Conservation (phyloP, 225 moss, liverwort and hornwort genomes). For the Marchantia polymorpha region DNA sequence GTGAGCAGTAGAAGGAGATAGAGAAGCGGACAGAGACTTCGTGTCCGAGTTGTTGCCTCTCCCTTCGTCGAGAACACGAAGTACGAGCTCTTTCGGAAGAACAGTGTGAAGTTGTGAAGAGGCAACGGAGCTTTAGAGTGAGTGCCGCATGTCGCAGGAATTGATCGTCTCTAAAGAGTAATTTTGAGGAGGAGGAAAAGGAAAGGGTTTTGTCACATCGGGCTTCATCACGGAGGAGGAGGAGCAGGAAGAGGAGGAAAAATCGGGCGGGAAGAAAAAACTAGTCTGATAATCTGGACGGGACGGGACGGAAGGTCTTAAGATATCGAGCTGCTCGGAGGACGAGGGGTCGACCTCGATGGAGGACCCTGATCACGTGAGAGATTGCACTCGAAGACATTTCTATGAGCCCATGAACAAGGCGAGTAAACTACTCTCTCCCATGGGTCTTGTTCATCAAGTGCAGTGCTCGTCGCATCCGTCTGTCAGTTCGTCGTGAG, state of each 20-base stretch:
- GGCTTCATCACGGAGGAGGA: too few species aligned
- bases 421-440: not conserved
- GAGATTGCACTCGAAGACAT: slow-evolving; percentile 14
- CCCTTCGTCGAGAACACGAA: not conserved
- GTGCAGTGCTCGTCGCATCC: too few species aligned
- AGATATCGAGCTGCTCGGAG: not conserved
- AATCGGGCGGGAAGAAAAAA: not conserved
- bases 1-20: not conserved
- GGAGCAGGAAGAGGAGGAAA: not conserved
- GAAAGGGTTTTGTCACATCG: not conserved
- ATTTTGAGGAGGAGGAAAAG: not conserved
- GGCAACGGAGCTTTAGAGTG: not conserved
- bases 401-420: slow-evolving; percentile 22
- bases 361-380: slow-evolving; percentile 24
- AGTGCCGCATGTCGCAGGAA: not conserved
- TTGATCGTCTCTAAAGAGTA: not conserved
- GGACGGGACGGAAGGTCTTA: not conserved
- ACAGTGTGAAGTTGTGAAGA: not conserved
- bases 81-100: not conserved
- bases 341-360: not conserved
- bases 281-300: not conserved
- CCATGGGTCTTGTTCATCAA: too few species aligned
- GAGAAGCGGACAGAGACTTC: not conserved
- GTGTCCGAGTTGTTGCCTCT: not conserved
- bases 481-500: not conserved